phyloP scores from a whole-genome alignment of 768 basidiomycete species.

The Naganishia vaughanmartiniae region DNA sequence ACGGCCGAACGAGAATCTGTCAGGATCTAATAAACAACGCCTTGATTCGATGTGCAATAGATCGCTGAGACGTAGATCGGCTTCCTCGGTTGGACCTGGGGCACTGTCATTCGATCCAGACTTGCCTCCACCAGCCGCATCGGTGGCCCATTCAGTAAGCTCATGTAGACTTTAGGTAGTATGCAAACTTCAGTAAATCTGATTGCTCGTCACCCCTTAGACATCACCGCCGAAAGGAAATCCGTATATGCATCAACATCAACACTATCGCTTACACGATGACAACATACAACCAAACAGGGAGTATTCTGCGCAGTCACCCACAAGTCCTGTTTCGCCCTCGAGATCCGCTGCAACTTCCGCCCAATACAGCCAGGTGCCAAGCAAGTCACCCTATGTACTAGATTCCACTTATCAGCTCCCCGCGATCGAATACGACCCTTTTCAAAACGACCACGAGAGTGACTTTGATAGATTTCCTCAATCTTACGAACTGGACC shows the following conservation, averaged over 20 bases:
- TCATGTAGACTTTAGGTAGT: slow-evolving; percentile 26
- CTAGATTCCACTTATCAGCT: neutral
- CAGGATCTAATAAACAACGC: slow-evolving; percentile 29
- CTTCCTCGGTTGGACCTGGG: slow-evolving; percentile 69
- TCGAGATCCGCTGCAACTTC: slow-evolving; percentile 35
- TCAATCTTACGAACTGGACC: slow-evolving; percentile 24
- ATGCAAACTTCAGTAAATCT: slow-evolving; percentile 25
- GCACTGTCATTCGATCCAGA: slow-evolving; percentile 85
- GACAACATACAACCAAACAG: slow-evolving; percentile 19
- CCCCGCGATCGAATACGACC: neutral
- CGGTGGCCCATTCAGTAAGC: slow-evolving; percentile 44
- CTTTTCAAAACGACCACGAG: neutral
- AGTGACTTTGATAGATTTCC: slow-evolving; percentile 14
- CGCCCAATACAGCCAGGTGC: slow-evolving; percentile 26
- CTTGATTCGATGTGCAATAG: slow-evolving; percentile 28
- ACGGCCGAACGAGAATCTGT: slow-evolving; percentile 34
- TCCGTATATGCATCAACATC: slow-evolving; percentile 22
- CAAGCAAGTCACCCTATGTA: neutral
- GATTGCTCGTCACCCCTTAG: slow-evolving; percentile 38
- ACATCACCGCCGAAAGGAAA: slow-evolving; percentile 38
- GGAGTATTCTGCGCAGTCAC: slow-evolving; percentile 9
- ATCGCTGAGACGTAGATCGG: slow-evolving; percentile 70
- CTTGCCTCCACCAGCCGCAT: slow-evolving; percentile 66
- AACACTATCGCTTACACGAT: slow-evolving; percentile 8
- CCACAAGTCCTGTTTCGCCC: slow-evolving; percentile 34